A percentile compares a stretch with the other conserved stretches of the same genome.
phyloP scores from a whole-genome alignment of 306 rosid species.

The Acmispon strigosus region DNA sequence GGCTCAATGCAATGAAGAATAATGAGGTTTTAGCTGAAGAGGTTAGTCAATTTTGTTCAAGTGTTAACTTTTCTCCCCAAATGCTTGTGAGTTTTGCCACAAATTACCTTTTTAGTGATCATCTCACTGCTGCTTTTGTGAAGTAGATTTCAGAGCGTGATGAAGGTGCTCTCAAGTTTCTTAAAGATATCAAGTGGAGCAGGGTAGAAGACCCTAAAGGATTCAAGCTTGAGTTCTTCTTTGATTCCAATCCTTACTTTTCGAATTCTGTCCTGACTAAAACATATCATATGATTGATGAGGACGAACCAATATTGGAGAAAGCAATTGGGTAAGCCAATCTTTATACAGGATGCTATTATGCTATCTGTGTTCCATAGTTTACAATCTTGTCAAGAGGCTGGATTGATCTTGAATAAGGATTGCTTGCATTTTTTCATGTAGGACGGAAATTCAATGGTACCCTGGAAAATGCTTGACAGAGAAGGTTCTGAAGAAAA shows the following conservation, averaged over 20 bases:
- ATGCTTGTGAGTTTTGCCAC: not conserved
- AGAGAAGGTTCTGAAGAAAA: constrained; percentile 69
- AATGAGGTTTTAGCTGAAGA: constrained; percentile 72
- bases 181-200: constrained; percentile 69
- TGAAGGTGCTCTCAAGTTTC: constrained; percentile 72
- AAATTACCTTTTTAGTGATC: not conserved
- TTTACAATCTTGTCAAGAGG: not conserved
- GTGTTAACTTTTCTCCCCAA: not conserved
- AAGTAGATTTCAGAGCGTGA: constrained; percentile 69
- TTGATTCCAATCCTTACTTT: constrained; percentile 65
- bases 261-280: constrained; percentile 62
- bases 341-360: not conserved
- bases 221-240: constrained; percentile 76
- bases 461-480: constrained; percentile 65
- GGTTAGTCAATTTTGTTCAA: constrained; percentile 31
- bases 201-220: constrained; percentile 65
- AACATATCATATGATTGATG: constrained; percentile 76
- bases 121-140: not conserved
- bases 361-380: not conserved
- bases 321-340: constrained; percentile 72
- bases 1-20: constrained; percentile 77
- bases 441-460: constrained; percentile 81
- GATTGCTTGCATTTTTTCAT: not conserved
- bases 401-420: not conserved
- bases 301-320: constrained; percentile 71